Evolutionary conservation across 441 rosid species (phyloP), one percentile per base, ranked within the genome.

Genomic region (Hura crepitans): DNA sequence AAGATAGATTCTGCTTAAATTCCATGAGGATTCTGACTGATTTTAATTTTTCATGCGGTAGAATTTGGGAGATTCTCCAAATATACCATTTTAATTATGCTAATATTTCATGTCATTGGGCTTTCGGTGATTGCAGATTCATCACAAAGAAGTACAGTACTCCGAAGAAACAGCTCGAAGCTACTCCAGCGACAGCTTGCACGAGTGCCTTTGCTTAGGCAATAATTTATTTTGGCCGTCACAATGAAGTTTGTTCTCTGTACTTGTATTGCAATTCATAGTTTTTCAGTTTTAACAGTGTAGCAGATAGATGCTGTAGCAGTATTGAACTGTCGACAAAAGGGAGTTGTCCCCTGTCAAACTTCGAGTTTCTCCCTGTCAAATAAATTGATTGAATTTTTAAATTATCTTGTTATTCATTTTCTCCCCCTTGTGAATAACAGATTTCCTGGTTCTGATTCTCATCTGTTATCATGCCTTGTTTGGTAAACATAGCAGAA

Each of bases 81-180:
- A 63, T 5, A 17, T 49, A 42, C 33, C 46, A 65, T 30, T 33
- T 60, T 35, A 45, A 50, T 51, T 31, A 18, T 61, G 18, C 4
- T 67, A 39, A 55, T 37, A 22, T 31, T 42, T 59, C 12, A 65
- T 64, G 11, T 30, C 6, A 15, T 31, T 60, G 51, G 2, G 2
- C 20, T 50, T 71, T 72, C n/a, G n/a, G n/a, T n/a, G n/a, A n/a
- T n/a, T 75, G 75, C 79, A 95, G 99, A 85, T 92, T 91, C 78
- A 81, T 92, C 77, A 89, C 99, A 73, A 89, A 88, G 89, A 95
- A 89, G 72, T 92, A 84, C 84, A 88, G 96, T 77, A 77, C 84
- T 45, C 79, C 83, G 9, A 93, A 74, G 85, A 78, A 82, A 70
- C 83, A 80, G 75, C 77, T 85, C 9, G 95, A 88, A 71, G 83